A percentile compares a stretch with the other conserved stretches of the same genome.
Evolutionary conservation across 768 basidiomycete genomes (phyloP).

Genomic region (Serendipita sp.): DNA sequence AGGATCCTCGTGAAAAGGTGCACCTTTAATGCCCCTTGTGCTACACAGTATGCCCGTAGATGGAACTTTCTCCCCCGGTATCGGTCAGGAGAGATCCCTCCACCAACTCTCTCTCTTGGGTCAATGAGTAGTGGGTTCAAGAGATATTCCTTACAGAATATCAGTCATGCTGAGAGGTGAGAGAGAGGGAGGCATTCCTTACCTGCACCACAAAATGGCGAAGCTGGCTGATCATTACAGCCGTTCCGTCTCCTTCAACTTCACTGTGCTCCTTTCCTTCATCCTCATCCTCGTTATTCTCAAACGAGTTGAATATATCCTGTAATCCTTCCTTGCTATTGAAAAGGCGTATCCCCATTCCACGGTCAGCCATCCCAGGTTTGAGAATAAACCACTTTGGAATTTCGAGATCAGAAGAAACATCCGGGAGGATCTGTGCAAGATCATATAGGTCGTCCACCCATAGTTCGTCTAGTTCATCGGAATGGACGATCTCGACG

Average conservation of each 20-base stretch:
- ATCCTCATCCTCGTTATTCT: conserved; percentile 35
- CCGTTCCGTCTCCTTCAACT: conserved; percentile 19
- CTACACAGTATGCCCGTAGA: conserved; percentile 73
- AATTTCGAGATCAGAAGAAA: conserved; percentile 10
- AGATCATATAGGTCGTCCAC: conserved; percentile 87
- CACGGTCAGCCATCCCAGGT: conserved; percentile 93
- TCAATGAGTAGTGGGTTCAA: conserved; percentile 61
- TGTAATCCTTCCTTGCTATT: conserved; percentile 54
- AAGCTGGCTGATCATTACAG: conserved; percentile 69
- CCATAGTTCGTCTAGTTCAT: conserved; percentile 91
- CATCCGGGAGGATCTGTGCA: conserved; percentile 36
- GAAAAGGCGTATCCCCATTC: conserved; percentile 87
- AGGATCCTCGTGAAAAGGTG: conserved; percentile 72
- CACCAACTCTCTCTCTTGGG: conserved; percentile 19
- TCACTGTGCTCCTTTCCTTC: conserved; percentile 24
- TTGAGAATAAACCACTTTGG: conserved; percentile 84
- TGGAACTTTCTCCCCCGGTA: conserved; percentile 54
- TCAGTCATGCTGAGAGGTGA: neutral
- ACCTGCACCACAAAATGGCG: conserved; percentile 96
- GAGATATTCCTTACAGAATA: conserved; percentile 59
- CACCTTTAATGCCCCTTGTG: conserved; percentile 57
- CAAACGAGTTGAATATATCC: conserved; percentile 67
- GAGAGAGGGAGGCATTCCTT: conserved; percentile 7
- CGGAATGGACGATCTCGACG: conserved; percentile 72
- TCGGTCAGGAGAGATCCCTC: neutral